Percentiles rank a stretch among this genome's conserved stretches.
Conservation (phyloP, 176 grass and related monocot genomes). For the Otatea glauca region DNA sequence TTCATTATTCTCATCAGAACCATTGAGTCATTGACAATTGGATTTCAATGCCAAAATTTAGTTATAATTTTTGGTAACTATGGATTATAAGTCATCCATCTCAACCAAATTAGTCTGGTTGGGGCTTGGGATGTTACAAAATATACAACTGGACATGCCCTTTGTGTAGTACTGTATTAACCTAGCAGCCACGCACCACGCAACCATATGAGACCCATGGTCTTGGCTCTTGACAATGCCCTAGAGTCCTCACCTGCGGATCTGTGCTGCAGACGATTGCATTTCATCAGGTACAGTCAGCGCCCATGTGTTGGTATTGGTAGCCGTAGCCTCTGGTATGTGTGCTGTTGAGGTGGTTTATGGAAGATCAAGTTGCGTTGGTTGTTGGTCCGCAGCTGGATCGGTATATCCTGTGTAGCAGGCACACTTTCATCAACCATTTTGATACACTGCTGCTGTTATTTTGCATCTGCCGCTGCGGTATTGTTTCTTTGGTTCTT, state of each 20-base stretch:
- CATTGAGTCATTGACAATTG: neutral
- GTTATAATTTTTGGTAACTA: neutral
- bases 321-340: too few species aligned
- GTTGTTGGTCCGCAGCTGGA: neutral
- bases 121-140: neutral
- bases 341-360: neutral
- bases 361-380: neutral
- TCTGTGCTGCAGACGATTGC: neutral
- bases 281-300: conserved; percentile 1
- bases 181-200: neutral
- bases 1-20: neutral
- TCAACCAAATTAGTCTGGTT: neutral
- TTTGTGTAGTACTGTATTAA: neutral
- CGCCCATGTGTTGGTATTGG: neutral
- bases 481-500: neutral
- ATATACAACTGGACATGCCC: neutral
- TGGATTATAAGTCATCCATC: neutral
- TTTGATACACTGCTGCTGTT: neutral
- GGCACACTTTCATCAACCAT: neutral
- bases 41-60: conserved; percentile 25
- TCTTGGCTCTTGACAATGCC: neutral
- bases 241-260: neutral
- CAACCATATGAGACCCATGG: neutral
- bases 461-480: neutral
- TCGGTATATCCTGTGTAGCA: too few species aligned